Evolutionary conservation across 1,139 yeast species (phyloP).

Genomic region (Nakaseomyces bracarensis): DNA sequence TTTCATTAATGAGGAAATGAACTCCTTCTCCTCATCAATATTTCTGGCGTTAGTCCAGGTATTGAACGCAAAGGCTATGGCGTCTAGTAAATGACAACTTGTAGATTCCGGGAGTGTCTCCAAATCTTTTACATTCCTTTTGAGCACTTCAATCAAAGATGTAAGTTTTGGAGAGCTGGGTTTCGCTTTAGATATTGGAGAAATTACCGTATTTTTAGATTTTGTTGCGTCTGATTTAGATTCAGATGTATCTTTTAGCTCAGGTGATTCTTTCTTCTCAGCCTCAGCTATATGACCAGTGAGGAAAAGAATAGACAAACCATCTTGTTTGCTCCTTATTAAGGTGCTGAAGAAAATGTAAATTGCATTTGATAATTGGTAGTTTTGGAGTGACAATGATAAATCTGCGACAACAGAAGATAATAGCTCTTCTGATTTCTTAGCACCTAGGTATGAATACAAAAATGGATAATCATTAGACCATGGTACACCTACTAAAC

Average conservation of each 20-base stretch:
- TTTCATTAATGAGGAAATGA: conserved; percentile 44
- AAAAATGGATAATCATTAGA: conserved; percentile 53
- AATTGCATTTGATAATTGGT: conserved; percentile 46
- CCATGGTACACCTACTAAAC: conserved; percentile 58
- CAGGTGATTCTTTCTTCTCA: conserved; percentile 36
- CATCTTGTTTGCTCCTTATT: conserved; percentile 76
- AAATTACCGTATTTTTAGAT: neutral
- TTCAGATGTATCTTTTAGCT: conserved; percentile 7
- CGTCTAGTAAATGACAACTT: conserved; percentile 48
- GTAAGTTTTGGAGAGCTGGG: conserved; percentile 11
- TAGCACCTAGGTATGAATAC: conserved; percentile 67
- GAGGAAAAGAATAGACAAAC: conserved; percentile 66
- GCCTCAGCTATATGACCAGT: conserved; percentile 40
- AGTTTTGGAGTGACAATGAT: conserved; percentile 50
- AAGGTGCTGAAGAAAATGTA: conserved; percentile 72
- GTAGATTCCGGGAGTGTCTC: conserved; percentile 51
- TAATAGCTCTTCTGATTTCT: conserved; percentile 51
- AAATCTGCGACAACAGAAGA: conserved; percentile 54
- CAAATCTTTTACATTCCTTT: conserved; percentile 47
- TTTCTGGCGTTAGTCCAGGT: conserved; percentile 60
- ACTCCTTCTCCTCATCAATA: conserved; percentile 42
- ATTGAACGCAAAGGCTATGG: conserved; percentile 56
- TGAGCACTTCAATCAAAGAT: conserved; percentile 50
- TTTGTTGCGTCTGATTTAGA: neutral
- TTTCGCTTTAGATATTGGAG: neutral